Base-by-base conservation (phyloP, 768 basidiomycete species). In the Suillus paluster region DNA sequence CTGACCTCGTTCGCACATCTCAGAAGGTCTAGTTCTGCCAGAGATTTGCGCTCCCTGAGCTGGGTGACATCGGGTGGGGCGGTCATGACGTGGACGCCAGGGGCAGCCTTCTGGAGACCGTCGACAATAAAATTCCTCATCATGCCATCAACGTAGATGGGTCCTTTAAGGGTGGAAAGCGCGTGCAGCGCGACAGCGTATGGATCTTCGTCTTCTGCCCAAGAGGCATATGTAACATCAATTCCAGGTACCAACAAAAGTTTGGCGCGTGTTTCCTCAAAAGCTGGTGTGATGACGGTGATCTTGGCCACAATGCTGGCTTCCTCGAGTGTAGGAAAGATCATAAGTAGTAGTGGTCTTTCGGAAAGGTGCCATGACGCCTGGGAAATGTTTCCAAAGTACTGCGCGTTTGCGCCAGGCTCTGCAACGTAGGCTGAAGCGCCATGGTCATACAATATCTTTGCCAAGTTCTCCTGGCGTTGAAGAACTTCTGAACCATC, bases 1-100 rank as follows among this genome's bases (percentile, higher is more conserved):
- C 75, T 5, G 53, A 94, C 92, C 82, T 94, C 90, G 70, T 94
- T 94, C 1, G 80, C 91, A 69, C 91, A 95, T 66, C 81, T 85
- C 69, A 97, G 71, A 55, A 95, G 80, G 5, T 83, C 83, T 14
- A 94, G 77, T 69, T 95, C 94, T 50, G 86, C 79, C 10, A 70
- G 64, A 14, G 89, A 91, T 73, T 95, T 95, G 63, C 88, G 82
- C 73, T 95, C 90, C 25, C 92, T 80, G 25, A 95, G 71, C 44
- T 79, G 77, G n/a, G 78, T 81, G 34, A 94, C 80, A 55, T 82
- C 81, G 3, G 71, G 65, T 4, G 86, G 85, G 0, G 88, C 87
- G 21, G 79, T 80, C n/a, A 74, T 63, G 3, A 90, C 80, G 3
- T 58, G 64, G 17, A 76, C 68, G 14, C 76, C 62, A 12, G 75